A percentile compares a stretch with the other conserved stretches of the same genome.
phyloP scores from a whole-genome alignment of 1,139 yeast genomes.

The Pichia sorboxylosa region DNA sequence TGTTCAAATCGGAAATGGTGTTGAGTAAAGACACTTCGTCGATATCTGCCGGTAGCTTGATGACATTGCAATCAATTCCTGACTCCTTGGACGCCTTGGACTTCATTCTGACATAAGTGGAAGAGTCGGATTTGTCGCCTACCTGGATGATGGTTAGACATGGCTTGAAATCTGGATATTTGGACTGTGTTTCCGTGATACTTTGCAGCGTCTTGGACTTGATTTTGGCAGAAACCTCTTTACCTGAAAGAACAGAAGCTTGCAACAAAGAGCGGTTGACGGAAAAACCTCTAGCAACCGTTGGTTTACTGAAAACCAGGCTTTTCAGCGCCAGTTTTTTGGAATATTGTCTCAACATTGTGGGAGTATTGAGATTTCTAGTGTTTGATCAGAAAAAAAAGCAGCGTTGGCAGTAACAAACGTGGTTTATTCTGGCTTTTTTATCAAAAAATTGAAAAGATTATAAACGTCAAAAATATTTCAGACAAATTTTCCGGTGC shows the following conservation, averaged over 20 bases:
- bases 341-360: slow-evolving; percentile 12
- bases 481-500: too few species aligned
- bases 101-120: slow-evolving; percentile 93
- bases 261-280: slow-evolving; percentile 3
- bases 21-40: slow-evolving; percentile 49
- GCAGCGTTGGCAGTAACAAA: too few species aligned
- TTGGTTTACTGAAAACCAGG: too few species aligned
- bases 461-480: too few species aligned
- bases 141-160: slow-evolving; percentile 78
- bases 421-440: too few species aligned
- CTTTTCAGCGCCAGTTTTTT: slow-evolving; percentile 3
- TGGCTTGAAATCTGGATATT: slow-evolving; percentile 59
- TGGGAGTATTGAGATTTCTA: neutral
- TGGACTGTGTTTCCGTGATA: slow-evolving; percentile 41
- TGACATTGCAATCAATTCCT: slow-evolving; percentile 57
- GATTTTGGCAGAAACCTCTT: slow-evolving; percentile 18
- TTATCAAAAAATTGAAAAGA: too few species aligned
- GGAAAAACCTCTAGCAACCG: slow-evolving; percentile 1
- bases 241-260: slow-evolving; percentile 23
- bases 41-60: slow-evolving; percentile 53
- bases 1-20: slow-evolving; percentile 52
- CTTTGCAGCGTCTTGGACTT: slow-evolving; percentile 27
- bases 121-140: slow-evolving; percentile 80
- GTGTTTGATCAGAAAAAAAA: neutral
- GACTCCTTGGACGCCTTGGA: slow-evolving; percentile 85